Base-by-base conservation (phyloP, 352 stramenopile genomes). In the Phytophthora vignae region DNA sequence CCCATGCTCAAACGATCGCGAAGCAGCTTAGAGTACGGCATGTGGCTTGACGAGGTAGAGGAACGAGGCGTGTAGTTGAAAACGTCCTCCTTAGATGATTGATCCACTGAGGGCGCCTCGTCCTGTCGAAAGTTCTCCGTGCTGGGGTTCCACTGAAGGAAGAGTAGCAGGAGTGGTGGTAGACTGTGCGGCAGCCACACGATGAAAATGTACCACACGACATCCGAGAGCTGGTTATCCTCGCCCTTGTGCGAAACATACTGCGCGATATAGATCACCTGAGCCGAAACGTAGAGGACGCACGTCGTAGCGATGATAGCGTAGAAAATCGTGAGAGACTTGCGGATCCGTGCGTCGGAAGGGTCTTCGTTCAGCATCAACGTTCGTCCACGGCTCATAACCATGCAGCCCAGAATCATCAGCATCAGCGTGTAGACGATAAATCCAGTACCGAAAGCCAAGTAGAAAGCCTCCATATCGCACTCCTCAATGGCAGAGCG, bases 151-250 rank as follows among this genome's bases (percentile, higher is more conserved):
- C 88, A 96, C 57, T 96, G 90, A 25, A 96, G 71, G 63, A 96
- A 95, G 2, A 96, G 76, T 29, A 96, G 69, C 19, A 95, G 69
- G 11, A 95, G 71, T 17, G 90, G 90, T 21, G 90, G 90, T 6
- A 93, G 61, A 22, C 84, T 84, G 33, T 95, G 85, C 6, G 90
- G 90, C 1, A 95, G 71, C 90, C 90, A 96, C 27, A 96, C 78
- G 21, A 94, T 93, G 60, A 96, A 96, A 62, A 95, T 84, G 63
- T 96, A 96, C 88, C 88, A 96, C 14, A 96, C 83, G 15, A 87
- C 74, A 53, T 95, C 88, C 5, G 88, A 95, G 22, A 95, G 77
- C 60, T 93, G 83, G 49, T 81, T 86, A 53, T 82, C 79, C 29
- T 87, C 74, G 11, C 74, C 82, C 21, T 78, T 78, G 42, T 78